Percentiles rank a stretch among this genome's conserved stretches.
Conservation (phyloP, 257 asterid species). For the Lavandula angustifolia region DNA sequence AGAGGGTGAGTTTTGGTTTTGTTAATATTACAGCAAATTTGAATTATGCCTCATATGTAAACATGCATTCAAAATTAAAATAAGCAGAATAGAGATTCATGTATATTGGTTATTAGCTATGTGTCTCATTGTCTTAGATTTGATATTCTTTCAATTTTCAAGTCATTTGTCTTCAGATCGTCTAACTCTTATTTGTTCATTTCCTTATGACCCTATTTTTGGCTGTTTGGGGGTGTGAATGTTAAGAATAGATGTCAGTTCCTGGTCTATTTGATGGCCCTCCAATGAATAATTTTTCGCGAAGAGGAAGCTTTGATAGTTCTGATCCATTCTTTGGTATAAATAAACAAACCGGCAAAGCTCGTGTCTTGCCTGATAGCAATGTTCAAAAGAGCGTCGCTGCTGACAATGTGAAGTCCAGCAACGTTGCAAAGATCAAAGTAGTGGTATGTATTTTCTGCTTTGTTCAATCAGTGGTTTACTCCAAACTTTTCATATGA, state of each 20-base stretch:
- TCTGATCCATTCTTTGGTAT: conserved; percentile 64
- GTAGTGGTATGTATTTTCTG: conserved; percentile 68
- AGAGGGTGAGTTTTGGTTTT: not conserved
- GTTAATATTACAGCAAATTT: not conserved
- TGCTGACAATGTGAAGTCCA: conserved; percentile 79
- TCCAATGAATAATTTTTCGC: conserved; percentile 56
- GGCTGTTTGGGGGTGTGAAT: conserved; percentile 27
- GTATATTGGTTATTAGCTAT: not conserved
- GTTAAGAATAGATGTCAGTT: conserved; percentile 53
- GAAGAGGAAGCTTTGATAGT: conserved; percentile 80
- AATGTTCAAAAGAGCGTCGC: conserved; percentile 62
- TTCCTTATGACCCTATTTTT: conserved; percentile 16
- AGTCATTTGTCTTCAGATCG: conserved; percentile 19
- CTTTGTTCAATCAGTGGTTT: conserved; percentile 5
- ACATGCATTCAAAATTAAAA: conserved; percentile 13
- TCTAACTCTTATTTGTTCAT: conserved; percentile 7
- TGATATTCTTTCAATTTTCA: not conserved
- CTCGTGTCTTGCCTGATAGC: conserved; percentile 65
- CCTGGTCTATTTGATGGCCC: conserved; percentile 66
- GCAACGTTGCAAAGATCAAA: conserved; percentile 95
- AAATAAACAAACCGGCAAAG: conserved; percentile 63
- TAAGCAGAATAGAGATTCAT: not conserved
- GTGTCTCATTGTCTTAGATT: not conserved
- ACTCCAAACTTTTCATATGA: conserved; percentile 21
- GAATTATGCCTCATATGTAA: not conserved